Base-by-base conservation (phyloP, 805 yeast species). In the Lipomyces orientalis region DNA sequence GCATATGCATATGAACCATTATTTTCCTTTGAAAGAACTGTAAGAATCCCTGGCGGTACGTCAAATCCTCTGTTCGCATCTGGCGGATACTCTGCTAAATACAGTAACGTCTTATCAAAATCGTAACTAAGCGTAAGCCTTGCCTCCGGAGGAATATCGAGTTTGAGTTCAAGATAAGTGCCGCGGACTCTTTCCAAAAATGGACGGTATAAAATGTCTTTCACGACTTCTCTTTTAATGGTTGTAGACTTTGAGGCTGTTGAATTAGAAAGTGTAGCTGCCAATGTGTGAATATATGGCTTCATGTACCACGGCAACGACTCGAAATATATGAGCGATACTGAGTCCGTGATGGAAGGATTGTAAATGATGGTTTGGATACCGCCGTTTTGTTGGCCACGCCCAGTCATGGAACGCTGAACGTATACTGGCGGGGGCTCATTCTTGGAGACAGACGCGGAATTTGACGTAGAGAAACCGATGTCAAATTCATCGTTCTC, bases 11-110 rank as follows among this genome's bases (percentile, higher is more conserved):
- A 58, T 4, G 56, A 35, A 12, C 54, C 68, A 39, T 58, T 70
- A 12, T 74, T 66, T 14, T 76, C 75, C 37, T 73, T 65, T 81
- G 81, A 77, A 8, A 88, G 62, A 0, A 91, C 85, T 1, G 89
- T 84, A 12, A 92, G 82, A 10, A 91, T 89, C 4, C 97, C 97
- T 2, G 98, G 97, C 31, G 95, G 95, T 56, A 95, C 87, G 67
- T 93, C 94, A 79, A 95, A 95, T 0, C 99, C 99, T 74, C 95
- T 98, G 77, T 95, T 95, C 1, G 99, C 98, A 81, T 95, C 99
- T 0, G 99, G 99, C n/a, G 99, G 99, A 75, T 95, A 95, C 77
- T 95, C 98, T 2, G 93, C 90, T 68, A 90, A 88, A 65, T 89
- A 84, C 37, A 95, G 82, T 76, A 95, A 82, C 0, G 97, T 88